Percentiles rank a stretch among this genome's conserved stretches.
phyloP scores from a whole-genome alignment of 306 rosid genomes.

The Cucurbita maxima region DNA sequence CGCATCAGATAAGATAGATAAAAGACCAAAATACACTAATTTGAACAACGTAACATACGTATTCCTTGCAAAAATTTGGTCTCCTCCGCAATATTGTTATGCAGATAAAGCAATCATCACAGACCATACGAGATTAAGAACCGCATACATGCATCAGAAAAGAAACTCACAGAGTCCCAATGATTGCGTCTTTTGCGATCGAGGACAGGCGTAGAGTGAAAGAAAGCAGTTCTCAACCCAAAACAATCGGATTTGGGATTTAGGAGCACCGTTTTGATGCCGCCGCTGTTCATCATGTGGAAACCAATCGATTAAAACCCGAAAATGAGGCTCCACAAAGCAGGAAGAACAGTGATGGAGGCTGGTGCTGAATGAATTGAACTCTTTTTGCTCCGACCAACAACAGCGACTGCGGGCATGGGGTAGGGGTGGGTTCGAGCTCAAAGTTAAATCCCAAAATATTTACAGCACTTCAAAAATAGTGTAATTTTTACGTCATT shows the following conservation, averaged over 20 bases:
- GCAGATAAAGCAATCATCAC: background rate
- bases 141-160: background rate
- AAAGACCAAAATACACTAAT: background rate
- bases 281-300: conserved; percentile 12
- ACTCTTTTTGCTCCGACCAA: background rate
- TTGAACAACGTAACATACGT: background rate
- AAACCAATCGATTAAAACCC: background rate
- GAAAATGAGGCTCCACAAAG: background rate
- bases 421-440: background rate
- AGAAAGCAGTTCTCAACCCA: conserved; percentile 30
- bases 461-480: too few relatives aligned
- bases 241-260: conserved; percentile 24
- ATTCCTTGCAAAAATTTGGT: background rate
- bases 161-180: conserved; percentile 41
- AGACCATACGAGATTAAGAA: background rate
- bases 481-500: too few relatives aligned
- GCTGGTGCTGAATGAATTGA: background rate
- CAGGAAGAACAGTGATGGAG: background rate
- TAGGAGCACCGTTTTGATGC: conserved; percentile 30
- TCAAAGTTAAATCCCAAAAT: background rate
- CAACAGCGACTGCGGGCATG: background rate
- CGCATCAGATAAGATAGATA: background rate
- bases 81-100: background rate
- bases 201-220: conserved; percentile 65
- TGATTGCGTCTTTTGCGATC: conserved; percentile 45